Conservation (phyloP, 1,284 basidiomycete species). For the Leucoagaricus sp. region DNA sequence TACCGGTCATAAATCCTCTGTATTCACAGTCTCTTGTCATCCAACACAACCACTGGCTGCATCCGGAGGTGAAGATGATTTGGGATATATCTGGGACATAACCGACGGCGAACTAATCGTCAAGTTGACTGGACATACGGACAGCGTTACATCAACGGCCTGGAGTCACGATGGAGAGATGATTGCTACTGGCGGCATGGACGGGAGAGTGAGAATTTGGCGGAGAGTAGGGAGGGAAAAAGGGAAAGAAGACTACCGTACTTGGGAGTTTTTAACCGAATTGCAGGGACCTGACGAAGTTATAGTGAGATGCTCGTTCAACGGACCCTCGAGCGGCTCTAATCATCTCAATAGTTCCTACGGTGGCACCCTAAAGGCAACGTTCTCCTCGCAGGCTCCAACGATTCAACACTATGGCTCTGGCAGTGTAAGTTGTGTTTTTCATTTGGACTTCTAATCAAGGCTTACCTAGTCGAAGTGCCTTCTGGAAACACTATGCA, state of each 20-base stretch:
- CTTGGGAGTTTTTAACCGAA: constrained; percentile 93
- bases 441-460: constrained; percentile 1
- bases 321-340: background rate
- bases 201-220: constrained; percentile 93
- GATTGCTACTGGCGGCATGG: constrained; percentile 96
- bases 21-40: constrained; percentile 87
- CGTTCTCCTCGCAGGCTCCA: constrained; percentile 89
- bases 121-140: constrained; percentile 88
- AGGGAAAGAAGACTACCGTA: constrained; percentile 68
- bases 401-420: constrained; percentile 96
- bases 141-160: constrained; percentile 82
- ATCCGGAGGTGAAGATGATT: constrained; percentile 95
- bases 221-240: constrained; percentile 73
- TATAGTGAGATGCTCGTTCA: constrained; percentile 58
- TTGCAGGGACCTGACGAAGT: constrained; percentile 95
- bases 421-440: constrained; percentile 78
- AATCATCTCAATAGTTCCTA: constrained; percentile 65
- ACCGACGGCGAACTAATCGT: constrained; percentile 81
- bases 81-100: constrained; percentile 93
- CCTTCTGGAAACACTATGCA: constrained; percentile 95
- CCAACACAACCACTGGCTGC: constrained; percentile 85
- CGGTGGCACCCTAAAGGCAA: constrained; percentile 95
- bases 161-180: constrained; percentile 91
- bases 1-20: constrained; percentile 64
- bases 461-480: constrained; percentile 51